Conservation (phyloP, 345 rosid genomes). For the Boechera stricta region DNA sequence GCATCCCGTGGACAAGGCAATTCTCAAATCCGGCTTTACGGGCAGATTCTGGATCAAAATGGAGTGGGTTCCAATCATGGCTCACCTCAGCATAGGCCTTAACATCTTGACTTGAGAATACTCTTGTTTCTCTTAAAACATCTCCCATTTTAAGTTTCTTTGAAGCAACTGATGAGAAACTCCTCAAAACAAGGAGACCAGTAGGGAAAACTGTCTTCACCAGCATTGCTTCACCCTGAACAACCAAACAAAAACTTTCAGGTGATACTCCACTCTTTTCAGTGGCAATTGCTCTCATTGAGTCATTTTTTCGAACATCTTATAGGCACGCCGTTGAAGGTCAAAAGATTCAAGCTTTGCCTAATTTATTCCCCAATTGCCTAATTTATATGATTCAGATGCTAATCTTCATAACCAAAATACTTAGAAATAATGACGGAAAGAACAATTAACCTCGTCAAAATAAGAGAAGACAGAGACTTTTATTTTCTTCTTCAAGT, state of each 20-base stretch:
- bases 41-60: slow-evolving; percentile 71
- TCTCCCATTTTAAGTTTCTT: slow-evolving; percentile 65
- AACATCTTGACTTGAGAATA: slow-evolving; percentile 70
- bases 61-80: slow-evolving; percentile 73
- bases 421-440: background rate
- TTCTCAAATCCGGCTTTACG: slow-evolving; percentile 68
- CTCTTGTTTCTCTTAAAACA: slow-evolving; percentile 57
- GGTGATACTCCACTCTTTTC: background rate
- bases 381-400: background rate
- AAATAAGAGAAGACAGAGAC: background rate
- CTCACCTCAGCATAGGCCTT: slow-evolving; percentile 73
- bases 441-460: background rate
- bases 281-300: slow-evolving; percentile 18
- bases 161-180: slow-evolving; percentile 51
- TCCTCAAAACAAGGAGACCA: slow-evolving; percentile 46
- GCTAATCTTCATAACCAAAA: background rate
- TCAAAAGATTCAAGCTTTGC: background rate
- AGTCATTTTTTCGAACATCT: slow-evolving; percentile 38
- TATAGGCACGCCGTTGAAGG: slow-evolving; percentile 9
- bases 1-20: slow-evolving; percentile 85
- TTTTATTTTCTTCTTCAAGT: slow-evolving; percentile 12
- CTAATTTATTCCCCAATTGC: background rate
- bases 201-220: slow-evolving; percentile 37
- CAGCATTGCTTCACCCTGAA: slow-evolving; percentile 43
- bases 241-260: slow-evolving; percentile 2